Evolutionary conservation across 257 asterid genomes (phyloP).

Genomic region (Henckelia pumila): DNA sequence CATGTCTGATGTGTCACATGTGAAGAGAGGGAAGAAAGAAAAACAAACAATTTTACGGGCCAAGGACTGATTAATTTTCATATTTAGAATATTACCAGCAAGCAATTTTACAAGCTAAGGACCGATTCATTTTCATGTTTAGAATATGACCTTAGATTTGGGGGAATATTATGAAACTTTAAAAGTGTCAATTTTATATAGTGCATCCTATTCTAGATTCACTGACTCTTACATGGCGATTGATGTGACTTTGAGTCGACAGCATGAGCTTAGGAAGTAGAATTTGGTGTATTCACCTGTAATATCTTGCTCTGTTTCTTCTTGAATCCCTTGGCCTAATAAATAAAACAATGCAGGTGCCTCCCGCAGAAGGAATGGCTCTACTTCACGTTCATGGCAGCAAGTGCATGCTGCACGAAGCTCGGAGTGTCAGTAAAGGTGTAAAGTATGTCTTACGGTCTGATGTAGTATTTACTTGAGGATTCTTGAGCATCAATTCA

Average conservation of each 20-base stretch:
- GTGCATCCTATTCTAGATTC: not conserved
- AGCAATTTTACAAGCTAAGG: no score
- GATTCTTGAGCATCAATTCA: not conserved
- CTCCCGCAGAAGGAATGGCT: constrained; percentile 92
- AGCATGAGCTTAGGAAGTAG: not conserved
- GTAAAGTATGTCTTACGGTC: constrained; percentile 78
- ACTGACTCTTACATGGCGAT: not conserved
- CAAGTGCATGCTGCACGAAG: constrained; percentile 90
- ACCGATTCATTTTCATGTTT: no score
- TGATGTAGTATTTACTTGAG: constrained; percentile 74
- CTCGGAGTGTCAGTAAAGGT: constrained; percentile 73
- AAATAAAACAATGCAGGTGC: constrained; percentile 53
- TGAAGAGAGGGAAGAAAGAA: not conserved
- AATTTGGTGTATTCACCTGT: not conserved
- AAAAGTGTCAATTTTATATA: not conserved
- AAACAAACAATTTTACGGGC: no score
- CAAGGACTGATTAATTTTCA: no score
- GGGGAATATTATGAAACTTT: not conserved
- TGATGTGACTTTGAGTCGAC: not conserved
- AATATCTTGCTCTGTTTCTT: not conserved
- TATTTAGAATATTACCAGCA: no score
- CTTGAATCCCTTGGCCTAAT: not conserved
- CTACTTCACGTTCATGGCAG: constrained; percentile 89
- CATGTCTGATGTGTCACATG: not conserved
- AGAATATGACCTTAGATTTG: not conserved